Evolutionary conservation across 768 basidiomycete species (phyloP).

Genomic region (Phylloporus arenicola): DNA sequence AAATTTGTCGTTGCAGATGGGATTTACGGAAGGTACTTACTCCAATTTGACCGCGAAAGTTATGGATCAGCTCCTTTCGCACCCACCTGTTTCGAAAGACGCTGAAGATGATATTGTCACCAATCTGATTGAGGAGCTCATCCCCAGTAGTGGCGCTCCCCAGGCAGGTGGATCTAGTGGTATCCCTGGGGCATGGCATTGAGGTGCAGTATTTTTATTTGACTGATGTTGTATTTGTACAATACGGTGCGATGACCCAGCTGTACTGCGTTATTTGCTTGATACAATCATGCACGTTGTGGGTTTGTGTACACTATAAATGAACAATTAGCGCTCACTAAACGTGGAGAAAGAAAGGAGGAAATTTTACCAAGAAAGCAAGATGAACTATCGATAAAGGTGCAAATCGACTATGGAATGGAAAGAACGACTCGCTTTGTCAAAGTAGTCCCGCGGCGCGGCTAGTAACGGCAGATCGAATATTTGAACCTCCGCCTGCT

Average conservation of each 20-base stretch:
- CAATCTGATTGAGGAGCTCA: constrained; percentile 52
- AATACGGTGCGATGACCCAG: not conserved
- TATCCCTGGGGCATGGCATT: constrained; percentile 47
- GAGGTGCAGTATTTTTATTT: constrained; percentile 2
- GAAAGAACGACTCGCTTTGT: too few relatives aligned
- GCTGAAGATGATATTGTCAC: constrained; percentile 64
- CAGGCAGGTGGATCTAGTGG: constrained; percentile 33
- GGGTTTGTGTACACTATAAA: too few relatives aligned
- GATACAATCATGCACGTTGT: not conserved
- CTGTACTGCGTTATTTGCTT: not conserved
- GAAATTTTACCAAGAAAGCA: too few relatives aligned
- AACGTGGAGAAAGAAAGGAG: too few relatives aligned
- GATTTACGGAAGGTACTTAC: constrained; percentile 57
- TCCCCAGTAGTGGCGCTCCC: constrained; percentile 39
- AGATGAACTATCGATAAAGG: too few relatives aligned
- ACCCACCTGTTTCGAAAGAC: constrained; percentile 43
- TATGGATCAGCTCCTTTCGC: constrained; percentile 42
- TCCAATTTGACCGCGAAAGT: constrained; percentile 50
- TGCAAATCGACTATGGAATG: too few relatives aligned
- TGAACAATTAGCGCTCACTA: too few relatives aligned
- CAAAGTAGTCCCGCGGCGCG: too few relatives aligned
- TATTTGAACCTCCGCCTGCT: not conserved
- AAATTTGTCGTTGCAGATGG: constrained; percentile 48
- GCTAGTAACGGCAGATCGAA: not conserved
- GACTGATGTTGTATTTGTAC: constrained; percentile 11